These are phyloP conservation scores for Jaenimonas drosophilae DNA, from an alignment of 208 protist genomes.

Conservation along the genomic window DNA sequence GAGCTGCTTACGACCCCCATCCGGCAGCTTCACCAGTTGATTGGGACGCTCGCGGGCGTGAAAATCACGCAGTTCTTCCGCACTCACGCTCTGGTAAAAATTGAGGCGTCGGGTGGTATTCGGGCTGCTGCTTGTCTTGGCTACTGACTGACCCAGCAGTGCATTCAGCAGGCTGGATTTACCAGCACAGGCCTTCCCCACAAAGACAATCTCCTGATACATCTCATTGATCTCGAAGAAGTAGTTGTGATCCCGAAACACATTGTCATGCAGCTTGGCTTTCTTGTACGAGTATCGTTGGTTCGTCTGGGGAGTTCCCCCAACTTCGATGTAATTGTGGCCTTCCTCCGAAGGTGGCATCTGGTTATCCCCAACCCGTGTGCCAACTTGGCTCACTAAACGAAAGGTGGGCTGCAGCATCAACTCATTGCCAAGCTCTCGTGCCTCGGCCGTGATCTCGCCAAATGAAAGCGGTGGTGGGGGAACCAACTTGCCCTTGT, in stretches of 20 bases:
- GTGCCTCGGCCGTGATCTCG: conserved; percentile 57
- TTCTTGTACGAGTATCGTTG: conserved; percentile 14
- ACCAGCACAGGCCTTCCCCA: conserved; percentile 70
- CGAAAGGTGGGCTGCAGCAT: conserved; percentile 69
- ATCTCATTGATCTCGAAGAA: conserved; percentile 89
- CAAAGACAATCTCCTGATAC: conserved; percentile 85
- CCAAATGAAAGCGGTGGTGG: conserved; percentile 84
- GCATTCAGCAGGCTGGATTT: conserved; percentile 87
- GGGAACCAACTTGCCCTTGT: conserved; percentile 75
- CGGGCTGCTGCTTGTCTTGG: conserved; percentile 79
- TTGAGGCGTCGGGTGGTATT: conserved; percentile 78
- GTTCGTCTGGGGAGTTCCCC: background rate
- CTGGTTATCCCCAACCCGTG: conserved; percentile 17
- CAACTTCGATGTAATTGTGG: background rate
- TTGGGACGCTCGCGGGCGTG: conserved; percentile 55
- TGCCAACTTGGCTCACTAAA: conserved; percentile 56
- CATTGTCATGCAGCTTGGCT: conserved; percentile 30
- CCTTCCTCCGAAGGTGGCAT: background rate
- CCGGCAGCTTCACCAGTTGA: conserved; percentile 78
- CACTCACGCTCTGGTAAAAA: conserved; percentile 84
- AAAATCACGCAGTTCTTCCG: conserved; percentile 67
- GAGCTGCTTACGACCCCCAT: conserved; percentile 72
- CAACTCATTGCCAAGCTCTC: conserved; percentile 47
- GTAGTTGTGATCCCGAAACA: conserved; percentile 79
- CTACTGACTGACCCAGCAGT: conserved; percentile 63